Evolutionary conservation across 176 grass and related monocot genomes (phyloP).

Genomic region (Elaeis guineensis): DNA sequence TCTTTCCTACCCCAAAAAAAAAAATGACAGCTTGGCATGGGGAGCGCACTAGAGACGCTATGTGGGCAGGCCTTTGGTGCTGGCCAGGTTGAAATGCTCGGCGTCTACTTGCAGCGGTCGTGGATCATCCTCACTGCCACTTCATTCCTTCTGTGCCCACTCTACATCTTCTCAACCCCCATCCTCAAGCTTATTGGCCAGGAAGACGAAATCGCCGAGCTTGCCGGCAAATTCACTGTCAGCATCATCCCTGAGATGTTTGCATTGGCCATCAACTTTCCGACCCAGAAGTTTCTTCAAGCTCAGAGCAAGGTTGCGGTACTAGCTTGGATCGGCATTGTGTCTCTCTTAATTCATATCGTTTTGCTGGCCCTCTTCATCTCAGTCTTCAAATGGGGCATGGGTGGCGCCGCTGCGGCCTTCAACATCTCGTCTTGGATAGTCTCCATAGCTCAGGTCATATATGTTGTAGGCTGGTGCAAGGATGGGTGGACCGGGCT

Average conservation of each 20-base stretch:
- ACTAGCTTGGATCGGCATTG: constrained; percentile 38
- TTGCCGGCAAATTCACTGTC: constrained; percentile 31
- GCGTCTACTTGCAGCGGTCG: constrained; percentile 61
- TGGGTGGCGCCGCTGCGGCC: constrained; percentile 13
- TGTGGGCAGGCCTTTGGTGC: constrained; percentile 39
- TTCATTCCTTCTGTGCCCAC: constrained; percentile 21
- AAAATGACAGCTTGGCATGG: constrained; percentile 15
- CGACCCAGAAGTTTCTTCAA: constrained; percentile 51
- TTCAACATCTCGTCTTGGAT: constrained; percentile 31
- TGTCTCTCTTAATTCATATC: not conserved
- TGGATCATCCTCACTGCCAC: constrained; percentile 44
- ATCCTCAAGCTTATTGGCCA: constrained; percentile 35
- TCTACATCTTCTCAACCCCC: constrained; percentile 37
- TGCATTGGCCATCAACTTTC: constrained; percentile 52
- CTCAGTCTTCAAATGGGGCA: constrained; percentile 28
- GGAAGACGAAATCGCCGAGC: constrained; percentile 30
- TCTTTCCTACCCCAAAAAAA: too few relatives aligned
- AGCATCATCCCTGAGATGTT: constrained; percentile 35
- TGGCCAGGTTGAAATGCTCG: constrained; percentile 44
- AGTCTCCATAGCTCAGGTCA: constrained; percentile 29
- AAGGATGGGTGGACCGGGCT: constrained; percentile 43
- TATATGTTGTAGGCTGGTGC: constrained; percentile 43
- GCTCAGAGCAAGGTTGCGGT: constrained; percentile 51
- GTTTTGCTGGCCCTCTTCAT: constrained; percentile 25
- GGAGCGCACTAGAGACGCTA: constrained; percentile 20